phyloP scores from a whole-genome alignment of 1,284 basidiomycete species.

The Mycena sp. region DNA sequence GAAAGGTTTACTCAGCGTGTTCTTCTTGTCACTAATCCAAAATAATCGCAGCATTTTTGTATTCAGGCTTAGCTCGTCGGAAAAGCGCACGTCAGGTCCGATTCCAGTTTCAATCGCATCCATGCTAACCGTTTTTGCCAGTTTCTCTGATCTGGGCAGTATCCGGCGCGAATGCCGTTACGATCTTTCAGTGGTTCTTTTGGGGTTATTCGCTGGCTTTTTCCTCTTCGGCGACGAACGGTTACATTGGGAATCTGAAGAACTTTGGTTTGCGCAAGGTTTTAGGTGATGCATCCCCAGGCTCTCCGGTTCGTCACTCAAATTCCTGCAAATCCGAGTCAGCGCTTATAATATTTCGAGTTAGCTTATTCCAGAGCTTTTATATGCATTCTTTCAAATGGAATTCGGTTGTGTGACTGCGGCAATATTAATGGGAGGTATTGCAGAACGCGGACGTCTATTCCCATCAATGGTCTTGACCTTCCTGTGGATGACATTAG shows the following conservation, averaged over 20 bases:
- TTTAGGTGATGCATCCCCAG: constrained; percentile 80
- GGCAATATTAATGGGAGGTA: constrained; percentile 80
- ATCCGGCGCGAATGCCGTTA: constrained; percentile 77
- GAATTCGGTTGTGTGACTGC: constrained; percentile 86
- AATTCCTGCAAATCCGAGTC: background rate
- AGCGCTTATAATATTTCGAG: background rate
- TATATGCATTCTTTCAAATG: constrained; percentile 92
- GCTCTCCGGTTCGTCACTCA: constrained; percentile 53
- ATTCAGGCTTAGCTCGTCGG: constrained; percentile 26
- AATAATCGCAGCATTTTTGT: constrained; percentile 26
- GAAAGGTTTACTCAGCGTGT: background rate
- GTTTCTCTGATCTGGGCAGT: constrained; percentile 78
- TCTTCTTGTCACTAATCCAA: background rate
- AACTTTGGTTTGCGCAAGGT: constrained; percentile 80
- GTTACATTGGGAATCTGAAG: constrained; percentile 83
- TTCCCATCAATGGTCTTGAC: constrained; percentile 89
- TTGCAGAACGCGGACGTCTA: constrained; percentile 86
- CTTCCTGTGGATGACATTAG: constrained; percentile 53
- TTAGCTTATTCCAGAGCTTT: constrained; percentile 70
- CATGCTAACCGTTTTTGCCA: constrained; percentile 26
- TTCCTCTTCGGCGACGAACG: constrained; percentile 77
- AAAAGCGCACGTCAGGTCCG: constrained; percentile 35
- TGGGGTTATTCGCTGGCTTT: constrained; percentile 81
- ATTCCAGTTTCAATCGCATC: background rate
- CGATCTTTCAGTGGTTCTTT: constrained; percentile 87